Conservation (phyloP, 768 basidiomycete genomes). For the Naganishia antarctica region DNA sequence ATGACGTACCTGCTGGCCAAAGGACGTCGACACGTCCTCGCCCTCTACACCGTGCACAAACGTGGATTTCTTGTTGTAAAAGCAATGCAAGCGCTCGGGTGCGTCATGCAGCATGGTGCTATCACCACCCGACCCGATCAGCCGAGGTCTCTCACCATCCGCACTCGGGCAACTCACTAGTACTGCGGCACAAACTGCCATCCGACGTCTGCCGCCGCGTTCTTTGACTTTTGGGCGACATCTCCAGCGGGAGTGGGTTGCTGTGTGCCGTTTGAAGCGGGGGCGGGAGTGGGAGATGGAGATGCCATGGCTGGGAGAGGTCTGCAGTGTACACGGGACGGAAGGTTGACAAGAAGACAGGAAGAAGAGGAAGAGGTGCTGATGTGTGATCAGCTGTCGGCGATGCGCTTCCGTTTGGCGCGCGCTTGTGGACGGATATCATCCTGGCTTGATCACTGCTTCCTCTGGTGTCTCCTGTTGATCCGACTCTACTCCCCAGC, state of each 20-base stretch:
- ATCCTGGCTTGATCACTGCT: background rate
- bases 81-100: conserved; percentile 92
- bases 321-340: background rate
- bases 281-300: background rate
- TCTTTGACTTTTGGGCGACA: conserved; percentile 4
- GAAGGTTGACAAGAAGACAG: background rate
- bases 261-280: conserved; percentile 11
- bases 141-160: background rate
- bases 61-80: conserved; percentile 96
- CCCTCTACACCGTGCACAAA: conserved; percentile 97
- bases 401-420: background rate
- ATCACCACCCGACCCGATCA: background rate
- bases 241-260: background rate
- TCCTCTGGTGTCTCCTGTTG: background rate
- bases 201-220: conserved; percentile 72
- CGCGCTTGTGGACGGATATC: background rate
- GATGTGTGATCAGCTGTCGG: background rate
- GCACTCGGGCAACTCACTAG: conserved; percentile 55
- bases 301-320: background rate
- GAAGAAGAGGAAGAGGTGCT: background rate
- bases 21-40: conserved; percentile 82
- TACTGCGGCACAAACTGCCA: conserved; percentile 99
- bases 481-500: background rate
- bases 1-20: conserved; percentile 76
- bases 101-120: conserved; percentile 94